These are phyloP conservation scores for Solanum aculeatissimum DNA, from an alignment of 305 asterid genomes.

Conservation along the genomic window DNA sequence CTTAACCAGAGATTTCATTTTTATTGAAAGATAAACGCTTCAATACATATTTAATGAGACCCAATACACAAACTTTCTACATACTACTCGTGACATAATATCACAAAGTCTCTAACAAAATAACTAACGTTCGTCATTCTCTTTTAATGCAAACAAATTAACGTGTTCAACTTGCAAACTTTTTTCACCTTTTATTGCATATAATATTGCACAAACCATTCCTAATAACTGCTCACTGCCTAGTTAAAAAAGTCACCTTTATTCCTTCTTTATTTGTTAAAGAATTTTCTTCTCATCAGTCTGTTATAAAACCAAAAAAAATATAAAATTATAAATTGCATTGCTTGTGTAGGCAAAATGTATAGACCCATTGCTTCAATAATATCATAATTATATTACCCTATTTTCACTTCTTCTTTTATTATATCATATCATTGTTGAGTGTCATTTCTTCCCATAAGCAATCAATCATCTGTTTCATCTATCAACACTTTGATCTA, in stretches of 20 bases:
- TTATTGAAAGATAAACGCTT: background rate
- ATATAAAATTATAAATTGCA: background rate
- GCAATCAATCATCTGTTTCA: conserved; percentile 7
- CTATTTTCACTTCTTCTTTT: conserved; percentile 1
- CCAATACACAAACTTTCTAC: background rate
- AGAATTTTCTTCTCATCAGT: background rate
- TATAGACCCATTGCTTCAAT: conserved; percentile 1
- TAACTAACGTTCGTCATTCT: conserved; percentile 22
- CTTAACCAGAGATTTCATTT: background rate
- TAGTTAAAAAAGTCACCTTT: background rate
- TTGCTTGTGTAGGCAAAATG: conserved; percentile 19
- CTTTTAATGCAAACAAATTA: conserved; percentile 2
- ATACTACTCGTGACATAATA: background rate
- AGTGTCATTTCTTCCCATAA: conserved; percentile 29
- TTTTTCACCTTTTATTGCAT: background rate
- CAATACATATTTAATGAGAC: background rate
- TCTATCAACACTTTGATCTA: too few species aligned
- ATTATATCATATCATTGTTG: background rate
- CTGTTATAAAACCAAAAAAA: background rate
- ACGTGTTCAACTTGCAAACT: conserved; percentile 18
- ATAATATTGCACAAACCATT: background rate
- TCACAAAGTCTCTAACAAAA: conserved; percentile 8
- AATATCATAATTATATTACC: conserved; percentile 3
- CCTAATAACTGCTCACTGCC: background rate
- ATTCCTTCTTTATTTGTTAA: background rate